Conservation (phyloP, 1,139 yeast genomes). For the Hansenula sp. region DNA sequence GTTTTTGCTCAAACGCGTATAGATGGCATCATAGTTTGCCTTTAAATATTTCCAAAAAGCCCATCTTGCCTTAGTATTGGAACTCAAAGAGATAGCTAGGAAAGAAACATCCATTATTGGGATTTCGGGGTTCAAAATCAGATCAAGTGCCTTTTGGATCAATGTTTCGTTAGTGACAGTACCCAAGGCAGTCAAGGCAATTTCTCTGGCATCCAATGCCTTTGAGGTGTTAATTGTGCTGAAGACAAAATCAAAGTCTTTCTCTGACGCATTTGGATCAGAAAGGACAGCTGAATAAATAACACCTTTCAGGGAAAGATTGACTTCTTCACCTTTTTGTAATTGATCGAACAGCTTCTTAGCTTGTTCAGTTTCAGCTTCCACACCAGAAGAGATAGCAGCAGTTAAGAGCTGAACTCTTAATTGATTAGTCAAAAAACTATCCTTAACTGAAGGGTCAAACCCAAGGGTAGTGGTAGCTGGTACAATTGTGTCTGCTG, state of each 20-base stretch:
- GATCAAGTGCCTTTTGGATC: conserved; percentile 21
- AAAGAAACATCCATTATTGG: conserved; percentile 75
- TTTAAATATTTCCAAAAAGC: conserved; percentile 55
- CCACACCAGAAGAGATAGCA: conserved; percentile 49
- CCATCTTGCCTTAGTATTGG: conserved; percentile 46
- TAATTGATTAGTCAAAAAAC: conserved; percentile 47
- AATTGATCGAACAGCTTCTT: conserved; percentile 36
- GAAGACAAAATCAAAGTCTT: conserved; percentile 44
- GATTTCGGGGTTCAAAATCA: conserved; percentile 30
- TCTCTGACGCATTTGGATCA: conserved; percentile 34
- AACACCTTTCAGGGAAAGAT: conserved; percentile 54
- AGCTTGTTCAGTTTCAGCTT: conserved; percentile 47
- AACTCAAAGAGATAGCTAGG: conserved; percentile 41
- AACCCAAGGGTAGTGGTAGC: conserved; percentile 37
- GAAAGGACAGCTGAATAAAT: conserved; percentile 49
- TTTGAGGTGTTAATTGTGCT: conserved; percentile 52
- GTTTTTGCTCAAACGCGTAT: conserved; percentile 47
- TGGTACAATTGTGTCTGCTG: conserved; percentile 39
- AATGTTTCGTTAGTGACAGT: conserved; percentile 37
- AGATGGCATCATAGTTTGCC: conserved; percentile 46
- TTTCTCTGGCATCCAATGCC: conserved; percentile 65
- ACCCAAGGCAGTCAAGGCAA: conserved; percentile 61
- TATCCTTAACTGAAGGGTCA: conserved; percentile 29
- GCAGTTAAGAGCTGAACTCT: conserved; percentile 46
- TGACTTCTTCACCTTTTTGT: conserved; percentile 36